Evolutionary conservation across 306 rosid species (phyloP), one percentile per base, ranked within the genome.

Genomic region (Fagus sylvatica): DNA sequence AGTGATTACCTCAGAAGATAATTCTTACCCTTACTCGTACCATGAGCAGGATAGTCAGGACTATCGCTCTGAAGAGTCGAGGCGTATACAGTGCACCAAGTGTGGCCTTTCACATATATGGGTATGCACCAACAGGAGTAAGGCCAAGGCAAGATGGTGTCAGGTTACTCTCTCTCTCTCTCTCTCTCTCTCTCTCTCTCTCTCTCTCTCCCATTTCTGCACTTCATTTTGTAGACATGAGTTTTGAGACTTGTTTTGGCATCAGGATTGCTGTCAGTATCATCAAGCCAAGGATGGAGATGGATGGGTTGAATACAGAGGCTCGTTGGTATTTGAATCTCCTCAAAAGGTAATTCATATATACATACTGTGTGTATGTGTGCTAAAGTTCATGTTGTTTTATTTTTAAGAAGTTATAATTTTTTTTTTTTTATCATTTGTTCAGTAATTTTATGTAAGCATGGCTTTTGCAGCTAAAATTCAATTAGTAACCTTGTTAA

Each of bases 211-310:
- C 22, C 33, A 8, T 41, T 71, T 22, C 15, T 34, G 22, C 42
- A 15, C 41, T 34, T 60, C 51, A 19, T 78, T 71, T 74, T 83
- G 55, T 55, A 22, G 60, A 49, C 49, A 61, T 78, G 78, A 53
- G 53, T 79, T 81, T 13, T 71, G 56, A 48, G 59, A 76, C 77
- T 75, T 71, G 69, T 75, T 78, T 57, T 74, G 88, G 73, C 46
- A 75, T 55, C 87, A 95, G 99, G 99, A 96, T 74, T 96, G 99
- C 81, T 76, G 98, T 80, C 99, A 96, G 88, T 91, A 91, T 89
- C 99, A 96, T 87, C 98, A 93, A 81, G 99, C 99, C 34, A 93
- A 91, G 85, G 99, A 96, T 79, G 99, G 99, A 78, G 99, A 96
- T 83, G 99, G 99, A 60, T 96, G 99, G 99, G 93, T 96, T n/a